phyloP scores from a whole-genome alignment of 2,329 filamentous ascomycete species.

The Penicillium concentricum region DNA sequence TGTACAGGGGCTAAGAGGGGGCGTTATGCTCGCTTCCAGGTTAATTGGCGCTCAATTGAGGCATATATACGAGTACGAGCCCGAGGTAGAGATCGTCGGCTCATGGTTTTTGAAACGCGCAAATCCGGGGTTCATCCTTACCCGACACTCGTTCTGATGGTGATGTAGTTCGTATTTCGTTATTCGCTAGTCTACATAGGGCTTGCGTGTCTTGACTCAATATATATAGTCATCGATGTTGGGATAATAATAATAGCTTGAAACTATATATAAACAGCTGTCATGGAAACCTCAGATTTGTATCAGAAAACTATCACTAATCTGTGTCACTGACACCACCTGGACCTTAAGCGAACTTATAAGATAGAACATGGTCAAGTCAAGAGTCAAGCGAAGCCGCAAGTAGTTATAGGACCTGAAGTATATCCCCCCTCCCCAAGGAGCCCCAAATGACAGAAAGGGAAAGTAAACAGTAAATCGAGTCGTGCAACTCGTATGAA shows the following conservation, averaged over 20 bases:
- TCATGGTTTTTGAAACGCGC: neutral
- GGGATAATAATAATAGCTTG: neutral
- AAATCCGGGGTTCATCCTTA: neutral
- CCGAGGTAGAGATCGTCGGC: neutral
- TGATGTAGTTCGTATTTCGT: neutral
- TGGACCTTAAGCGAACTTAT: too few species aligned
- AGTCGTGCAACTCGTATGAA: neutral
- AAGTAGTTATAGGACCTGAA: neutral
- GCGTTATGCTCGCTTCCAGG: neutral
- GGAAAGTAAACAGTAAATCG: neutral
- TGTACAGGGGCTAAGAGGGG: neutral
- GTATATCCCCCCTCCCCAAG: neutral
- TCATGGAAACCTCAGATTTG: neutral
- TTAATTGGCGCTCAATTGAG: neutral
- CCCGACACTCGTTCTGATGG: neutral
- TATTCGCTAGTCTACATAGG: neutral
- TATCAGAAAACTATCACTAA: neutral
- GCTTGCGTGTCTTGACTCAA: neutral
- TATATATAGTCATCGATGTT: neutral
- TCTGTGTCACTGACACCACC: neutral
- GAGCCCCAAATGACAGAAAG: neutral
- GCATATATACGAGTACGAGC: constrained; percentile 2
- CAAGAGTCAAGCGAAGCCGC: too few species aligned
- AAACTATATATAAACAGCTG: neutral
- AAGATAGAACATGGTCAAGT: too few species aligned